These are phyloP conservation scores for Endotrypanum monterogeii DNA, from an alignment of 208 protist species.

Conservation along the genomic window DNA sequence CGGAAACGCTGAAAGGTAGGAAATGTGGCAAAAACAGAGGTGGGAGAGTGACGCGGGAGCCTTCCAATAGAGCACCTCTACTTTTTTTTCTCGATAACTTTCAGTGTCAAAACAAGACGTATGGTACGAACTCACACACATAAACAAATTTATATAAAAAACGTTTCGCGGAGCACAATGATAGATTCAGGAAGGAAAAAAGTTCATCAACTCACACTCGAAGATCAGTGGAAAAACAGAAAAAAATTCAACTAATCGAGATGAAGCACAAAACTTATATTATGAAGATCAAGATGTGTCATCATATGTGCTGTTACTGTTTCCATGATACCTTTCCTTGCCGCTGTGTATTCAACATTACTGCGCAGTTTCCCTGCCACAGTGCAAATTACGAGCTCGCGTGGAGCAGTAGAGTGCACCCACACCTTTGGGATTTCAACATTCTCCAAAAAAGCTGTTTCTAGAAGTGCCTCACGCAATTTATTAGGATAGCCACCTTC, in stretches of 20 bases:
- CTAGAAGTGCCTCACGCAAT: conserved; percentile 27
- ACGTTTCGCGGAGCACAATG: neutral
- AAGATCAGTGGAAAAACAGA: conserved; percentile 14
- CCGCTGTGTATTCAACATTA: conserved; percentile 17
- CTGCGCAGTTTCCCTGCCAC: conserved; percentile 35
- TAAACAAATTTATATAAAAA: neutral
- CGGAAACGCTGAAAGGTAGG: neutral
- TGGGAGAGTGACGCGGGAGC: too few species aligned
- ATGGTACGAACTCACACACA: too few species aligned
- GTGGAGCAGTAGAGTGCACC: conserved; percentile 67
- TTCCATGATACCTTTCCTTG: conserved; percentile 22
- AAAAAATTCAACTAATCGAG: conserved; percentile 8
- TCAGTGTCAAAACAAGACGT: neutral
- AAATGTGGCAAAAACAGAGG: too few species aligned
- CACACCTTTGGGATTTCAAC: conserved; percentile 46
- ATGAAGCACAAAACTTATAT: conserved; percentile 29
- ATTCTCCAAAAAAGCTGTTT: conserved; percentile 35
- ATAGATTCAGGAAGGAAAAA: conserved; percentile 1
- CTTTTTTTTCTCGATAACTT: neutral
- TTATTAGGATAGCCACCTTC: conserved; percentile 25
- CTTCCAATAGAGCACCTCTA: too few species aligned
- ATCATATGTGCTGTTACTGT: conserved; percentile 16
- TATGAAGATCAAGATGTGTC: conserved; percentile 8
- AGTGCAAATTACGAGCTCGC: conserved; percentile 53
- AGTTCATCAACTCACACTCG: neutral